Conservation (phyloP, 257 asterid species). For the Haberlea rhodopensis region DNA sequence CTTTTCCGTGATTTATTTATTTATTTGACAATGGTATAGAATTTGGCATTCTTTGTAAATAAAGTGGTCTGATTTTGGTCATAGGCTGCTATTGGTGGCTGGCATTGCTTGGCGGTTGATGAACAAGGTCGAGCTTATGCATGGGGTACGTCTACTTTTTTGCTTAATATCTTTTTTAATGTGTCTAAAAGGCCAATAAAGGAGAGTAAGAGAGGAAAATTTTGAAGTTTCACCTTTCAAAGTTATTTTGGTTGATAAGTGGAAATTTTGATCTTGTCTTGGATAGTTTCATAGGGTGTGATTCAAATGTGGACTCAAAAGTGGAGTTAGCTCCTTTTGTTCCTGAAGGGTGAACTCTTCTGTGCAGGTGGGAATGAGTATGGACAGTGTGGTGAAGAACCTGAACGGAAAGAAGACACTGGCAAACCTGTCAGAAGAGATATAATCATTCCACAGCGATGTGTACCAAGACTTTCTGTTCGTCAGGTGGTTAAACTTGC, state of each 20-base stretch:
- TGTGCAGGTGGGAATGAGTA: conserved; percentile 94
- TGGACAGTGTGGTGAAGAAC: conserved; percentile 99
- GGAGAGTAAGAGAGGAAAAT: neutral
- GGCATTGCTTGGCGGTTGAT: conserved; percentile 99
- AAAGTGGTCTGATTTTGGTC: conserved; percentile 25
- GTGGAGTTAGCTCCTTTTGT: conserved; percentile 1
- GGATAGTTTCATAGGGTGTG: conserved; percentile 9
- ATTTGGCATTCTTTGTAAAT: conserved; percentile 5
- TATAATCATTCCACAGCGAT: conserved; percentile 85
- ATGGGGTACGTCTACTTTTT: conserved; percentile 62
- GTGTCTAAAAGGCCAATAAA: conserved; percentile 13
- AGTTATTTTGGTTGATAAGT: conserved; percentile 17
- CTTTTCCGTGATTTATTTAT: conserved; percentile 3
- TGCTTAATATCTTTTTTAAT: neutral
- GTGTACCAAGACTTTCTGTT: conserved; percentile 88
- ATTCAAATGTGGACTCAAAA: neutral
- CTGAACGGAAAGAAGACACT: conserved; percentile 90
- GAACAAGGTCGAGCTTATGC: conserved; percentile 97
- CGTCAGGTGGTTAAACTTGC: conserved; percentile 59
- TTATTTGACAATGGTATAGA: conserved; percentile 10
- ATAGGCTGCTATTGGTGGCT: conserved; percentile 99
- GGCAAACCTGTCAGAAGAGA: conserved; percentile 89
- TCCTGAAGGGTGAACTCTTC: conserved; percentile 23
- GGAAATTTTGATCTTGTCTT: conserved; percentile 18
- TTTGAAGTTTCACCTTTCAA: conserved; percentile 2